These are phyloP conservation scores for Suhomyces guaymorum DNA, from an alignment of 1,139 yeast genomes.

Conservation along the genomic window DNA sequence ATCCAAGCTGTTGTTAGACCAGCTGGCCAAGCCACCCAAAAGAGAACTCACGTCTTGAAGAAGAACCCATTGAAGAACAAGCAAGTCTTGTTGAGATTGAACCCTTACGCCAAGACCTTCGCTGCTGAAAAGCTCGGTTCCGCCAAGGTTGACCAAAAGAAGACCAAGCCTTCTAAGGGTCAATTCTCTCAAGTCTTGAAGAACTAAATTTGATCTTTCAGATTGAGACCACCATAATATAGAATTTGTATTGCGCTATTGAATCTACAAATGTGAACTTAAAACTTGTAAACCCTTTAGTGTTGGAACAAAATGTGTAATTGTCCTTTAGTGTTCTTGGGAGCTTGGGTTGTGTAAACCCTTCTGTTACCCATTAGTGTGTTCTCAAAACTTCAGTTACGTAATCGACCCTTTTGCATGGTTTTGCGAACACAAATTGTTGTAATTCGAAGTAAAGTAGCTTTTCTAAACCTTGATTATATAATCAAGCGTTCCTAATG, in stretches of 20 bases:
- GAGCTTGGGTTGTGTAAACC: too few relatives aligned
- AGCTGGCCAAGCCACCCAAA: slow-evolving; percentile 91
- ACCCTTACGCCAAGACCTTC: slow-evolving; percentile 99
- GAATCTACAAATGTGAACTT: slow-evolving; percentile 2
- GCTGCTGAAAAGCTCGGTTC: slow-evolving; percentile 90
- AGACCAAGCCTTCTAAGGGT: slow-evolving; percentile 70
- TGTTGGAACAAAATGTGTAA: too few relatives aligned
- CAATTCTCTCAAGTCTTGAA: slow-evolving; percentile 68
- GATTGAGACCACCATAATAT: background rate
- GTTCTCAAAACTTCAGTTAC: too few relatives aligned
- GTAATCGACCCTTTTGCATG: too few relatives aligned
- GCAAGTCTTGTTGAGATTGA: slow-evolving; percentile 95
- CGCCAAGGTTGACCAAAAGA: slow-evolving; percentile 68
- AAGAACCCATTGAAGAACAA: slow-evolving; percentile 99
- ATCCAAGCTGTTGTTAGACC: slow-evolving; percentile 97
- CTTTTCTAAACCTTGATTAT: too few relatives aligned
- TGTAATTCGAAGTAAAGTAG: too few relatives aligned
- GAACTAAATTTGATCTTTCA: slow-evolving; percentile 30
- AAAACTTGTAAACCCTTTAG: too few relatives aligned
- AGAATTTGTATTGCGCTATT: slow-evolving; percentile 4
- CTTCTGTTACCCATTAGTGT: too few relatives aligned
- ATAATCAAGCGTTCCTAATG: too few relatives aligned
- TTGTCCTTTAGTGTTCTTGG: too few relatives aligned
- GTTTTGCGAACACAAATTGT: too few relatives aligned
- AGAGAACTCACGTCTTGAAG: slow-evolving; percentile 95